Base-by-base conservation (phyloP, 768 basidiomycete species). In the Trametes maxima region DNA sequence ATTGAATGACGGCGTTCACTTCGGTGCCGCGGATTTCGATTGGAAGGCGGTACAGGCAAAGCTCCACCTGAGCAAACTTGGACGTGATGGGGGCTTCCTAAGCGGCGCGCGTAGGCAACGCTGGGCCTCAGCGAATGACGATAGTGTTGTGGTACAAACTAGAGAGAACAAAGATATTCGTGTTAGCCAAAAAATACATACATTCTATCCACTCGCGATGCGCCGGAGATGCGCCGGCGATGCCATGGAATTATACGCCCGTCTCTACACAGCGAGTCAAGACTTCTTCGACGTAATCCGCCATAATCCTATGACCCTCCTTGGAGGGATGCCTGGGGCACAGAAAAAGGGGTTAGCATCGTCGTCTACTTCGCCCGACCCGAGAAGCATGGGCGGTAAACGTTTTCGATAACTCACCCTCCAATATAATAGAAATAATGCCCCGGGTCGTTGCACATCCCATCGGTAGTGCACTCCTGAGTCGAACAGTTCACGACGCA, bases 361-460 rank as follows among this genome's bases (percentile, higher is more conserved):
- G 5, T 6, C 47, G 25, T 28, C 28, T 24, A 28, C 19, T 33
- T 33, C 28, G 4, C 28, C 28, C 28, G 8, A 33, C 4, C 28
- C 28, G 28, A 33, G 28, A 33, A 24, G 10, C 39, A 21, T 13
- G 4, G 22, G 13, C 28, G 28, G 28, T 33, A 33, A 48, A 45
- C 19, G 3, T 2, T 8, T 33, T 8, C 28, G 28, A 33, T 33
- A 28, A 69, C 79, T 49, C 58, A 83, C 83, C 78, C 77, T 40
- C 72, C 70, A 22, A 84, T 79, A 79, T 82, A 84, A 65, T 83
- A 82, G 60, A 84, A 85, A 49, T 76, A 76, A 64, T 80, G 81
- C 37, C 80, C 79, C 2, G 72, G 70, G 46, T 73, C 72, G 51
- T 60, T 63, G 51, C 70, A 70, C 65, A 60, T 62, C 40, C 65